Conservation (phyloP, 495 filamentous ascomycete genomes). For the Tuber calosporum region DNA sequence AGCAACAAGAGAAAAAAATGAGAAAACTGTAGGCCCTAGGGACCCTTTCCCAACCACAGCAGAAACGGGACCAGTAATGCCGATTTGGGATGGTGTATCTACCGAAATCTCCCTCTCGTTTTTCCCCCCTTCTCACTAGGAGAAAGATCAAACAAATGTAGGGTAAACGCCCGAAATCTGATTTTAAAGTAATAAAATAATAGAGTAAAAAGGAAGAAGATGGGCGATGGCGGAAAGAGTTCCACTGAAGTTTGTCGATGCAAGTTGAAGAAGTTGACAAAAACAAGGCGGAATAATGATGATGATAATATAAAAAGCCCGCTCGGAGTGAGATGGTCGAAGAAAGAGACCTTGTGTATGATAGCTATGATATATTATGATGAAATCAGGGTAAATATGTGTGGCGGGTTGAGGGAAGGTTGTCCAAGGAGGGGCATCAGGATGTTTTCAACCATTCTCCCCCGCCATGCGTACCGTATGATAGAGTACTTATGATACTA, state of each 20-base stretch:
- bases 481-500: background rate
- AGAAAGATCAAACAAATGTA: background rate
- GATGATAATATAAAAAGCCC: too few species aligned
- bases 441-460: constrained; percentile 27
- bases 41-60: background rate
- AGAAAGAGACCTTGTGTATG: background rate
- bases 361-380: too few species aligned
- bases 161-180: background rate
- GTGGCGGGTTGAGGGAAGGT: background rate
- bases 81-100: background rate
- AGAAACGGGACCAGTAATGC: background rate
- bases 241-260: background rate
- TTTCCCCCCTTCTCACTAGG: background rate
- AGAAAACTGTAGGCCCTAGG: background rate
- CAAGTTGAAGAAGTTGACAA: background rate
- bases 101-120: background rate
- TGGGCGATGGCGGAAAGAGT: background rate
- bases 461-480: constrained; percentile 6
- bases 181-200: background rate
- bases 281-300: background rate
- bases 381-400: background rate
- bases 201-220: too few species aligned
- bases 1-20: background rate
- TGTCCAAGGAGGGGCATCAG: constrained; percentile 22
- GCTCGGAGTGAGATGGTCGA: background rate